Evolutionary conservation across 2,329 filamentous ascomycete genomes (phyloP), one percentile per base, ranked within the genome.

Genomic region (Ophiostoma triangulosporum): DNA sequence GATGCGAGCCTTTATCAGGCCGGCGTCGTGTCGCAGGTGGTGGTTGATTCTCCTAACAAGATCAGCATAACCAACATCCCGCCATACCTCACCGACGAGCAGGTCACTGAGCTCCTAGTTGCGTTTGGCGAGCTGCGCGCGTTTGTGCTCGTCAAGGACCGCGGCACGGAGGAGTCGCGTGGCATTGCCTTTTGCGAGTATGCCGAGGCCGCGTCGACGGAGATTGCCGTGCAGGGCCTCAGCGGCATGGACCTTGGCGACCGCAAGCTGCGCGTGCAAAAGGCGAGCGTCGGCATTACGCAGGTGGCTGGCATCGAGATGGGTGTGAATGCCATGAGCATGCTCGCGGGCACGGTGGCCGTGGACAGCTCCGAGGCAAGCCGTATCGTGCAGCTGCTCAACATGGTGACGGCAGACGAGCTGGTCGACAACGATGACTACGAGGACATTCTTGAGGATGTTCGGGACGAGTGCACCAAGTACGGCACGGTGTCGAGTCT

Each of bases 151-250:
- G 90, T 93, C 54, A 95, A 94, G 65, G 91, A 98, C 62, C 80
- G 73, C 31, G 80, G 81, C 58, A 91, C 86, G 1, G 89, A 90
- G 3, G 86, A 95, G 68, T 95, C 89, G 53, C 78, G 88, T 84
- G 93, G 93, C 31, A 89, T 98, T 62, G 91, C 91, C 0, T 98
- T 98, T 72, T 95, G 88, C 69, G 94, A 98, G 68, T 98, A 96
- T 62, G 75, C 79, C 52, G 88, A 97, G 57, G 77, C 88, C 7
- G 65, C 76, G 8, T 77, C 79, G 36, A 96, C 93, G 24, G 83
- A 86, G 55, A 84, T 91, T 56, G 93, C 93, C 12, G 84, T 97
- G 14, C 87, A 96, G 60, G 88, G 88, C 11, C 73, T 98, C 29
- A 91, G 97, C 62, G 87, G 86, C 32, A 95, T 98, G 84, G 87